Evolutionary conservation across 108 stramenopile species (phyloP).

Genomic region (Cyclotella baltica): DNA sequence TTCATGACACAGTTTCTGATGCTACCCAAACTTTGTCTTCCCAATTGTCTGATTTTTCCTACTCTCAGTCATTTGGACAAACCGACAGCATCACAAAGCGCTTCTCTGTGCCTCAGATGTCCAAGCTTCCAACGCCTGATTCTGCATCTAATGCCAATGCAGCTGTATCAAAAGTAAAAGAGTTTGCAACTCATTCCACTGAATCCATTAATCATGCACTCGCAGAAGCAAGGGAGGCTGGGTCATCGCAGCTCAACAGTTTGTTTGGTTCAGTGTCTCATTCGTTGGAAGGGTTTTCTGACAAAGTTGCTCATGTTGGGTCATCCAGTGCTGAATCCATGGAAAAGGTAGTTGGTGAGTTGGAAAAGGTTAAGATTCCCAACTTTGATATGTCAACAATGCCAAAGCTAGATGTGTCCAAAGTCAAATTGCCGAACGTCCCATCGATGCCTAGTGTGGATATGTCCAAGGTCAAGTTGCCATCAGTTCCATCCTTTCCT

Average conservation of each 20-base stretch:
- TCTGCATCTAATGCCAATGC: background rate
- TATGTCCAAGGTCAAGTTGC: background rate
- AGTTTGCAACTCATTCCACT: constrained; percentile 15
- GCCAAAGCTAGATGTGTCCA: background rate
- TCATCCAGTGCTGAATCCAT: constrained; percentile 13
- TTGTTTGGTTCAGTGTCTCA: constrained; percentile 27
- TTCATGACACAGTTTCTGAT: background rate
- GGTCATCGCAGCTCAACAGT: background rate
- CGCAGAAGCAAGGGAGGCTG: background rate
- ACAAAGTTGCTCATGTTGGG: constrained; percentile 24
- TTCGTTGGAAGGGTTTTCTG: constrained; percentile 14
- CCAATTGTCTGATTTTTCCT: background rate
- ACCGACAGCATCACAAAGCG: background rate
- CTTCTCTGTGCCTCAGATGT: background rate
- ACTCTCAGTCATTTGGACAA: background rate
- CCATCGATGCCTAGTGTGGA: constrained; percentile 11
- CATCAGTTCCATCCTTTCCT: background rate
- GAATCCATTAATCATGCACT: constrained; percentile 18
- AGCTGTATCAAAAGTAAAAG: constrained; percentile 4
- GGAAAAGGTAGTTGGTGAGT: constrained; percentile 8
- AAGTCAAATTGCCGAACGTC: too few species aligned
- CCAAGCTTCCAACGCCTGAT: background rate
- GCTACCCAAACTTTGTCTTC: background rate
- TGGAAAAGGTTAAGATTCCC: constrained; percentile 6
- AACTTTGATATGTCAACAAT: background rate